Base-by-base conservation (phyloP, 345 rosid species). In the Murraya koenigii region DNA sequence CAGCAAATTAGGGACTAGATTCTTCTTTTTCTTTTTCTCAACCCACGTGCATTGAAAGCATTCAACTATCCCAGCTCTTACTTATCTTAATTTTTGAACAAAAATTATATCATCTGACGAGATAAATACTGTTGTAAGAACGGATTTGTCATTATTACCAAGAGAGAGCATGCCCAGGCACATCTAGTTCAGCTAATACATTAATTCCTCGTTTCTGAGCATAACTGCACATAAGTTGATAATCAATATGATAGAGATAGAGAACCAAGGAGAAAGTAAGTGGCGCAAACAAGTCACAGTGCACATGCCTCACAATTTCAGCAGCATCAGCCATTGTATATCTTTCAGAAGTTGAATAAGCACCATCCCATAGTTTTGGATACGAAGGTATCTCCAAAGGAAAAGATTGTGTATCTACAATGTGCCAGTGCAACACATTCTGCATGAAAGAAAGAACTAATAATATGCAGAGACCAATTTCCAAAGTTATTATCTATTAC, bases 391-490 rank as follows among this genome's bases (percentile, higher is more conserved):
- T 86, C 85, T 92, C 92, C 80, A 92, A 75, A 47, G 94, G 97
- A 74, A 90, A 89, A 44, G 93, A 92, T 59, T 90, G 89, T 41
- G 88, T 49, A 74, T 90, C 94, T 71, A 90, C 90, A 67, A 90
- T 90, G 82, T 92, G 97, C 97, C 97, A 92, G 67, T 92, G 97
- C 82, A 90, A 80, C 39, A 90, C 94, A 74, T 92, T 92, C 94
- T 90, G 85, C 77, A 79, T 19, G 30, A 62, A 62, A 74, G 38
- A 14, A 35, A 67, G 39, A 71, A 41, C 63, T 56, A 59, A 8
- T 32, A 62, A 35, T 77, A 28, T 80, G 28, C 30, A 41, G 69
- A 49, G 38, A 59, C 19, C 23, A 30, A 26, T 44, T 72, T n/a
- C 47, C 60, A 3, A 55, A 47, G 8, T 35, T 72, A 30, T 8